Conservation (phyloP, 257 asterid genomes). For the Jaltomata sinuosa region DNA sequence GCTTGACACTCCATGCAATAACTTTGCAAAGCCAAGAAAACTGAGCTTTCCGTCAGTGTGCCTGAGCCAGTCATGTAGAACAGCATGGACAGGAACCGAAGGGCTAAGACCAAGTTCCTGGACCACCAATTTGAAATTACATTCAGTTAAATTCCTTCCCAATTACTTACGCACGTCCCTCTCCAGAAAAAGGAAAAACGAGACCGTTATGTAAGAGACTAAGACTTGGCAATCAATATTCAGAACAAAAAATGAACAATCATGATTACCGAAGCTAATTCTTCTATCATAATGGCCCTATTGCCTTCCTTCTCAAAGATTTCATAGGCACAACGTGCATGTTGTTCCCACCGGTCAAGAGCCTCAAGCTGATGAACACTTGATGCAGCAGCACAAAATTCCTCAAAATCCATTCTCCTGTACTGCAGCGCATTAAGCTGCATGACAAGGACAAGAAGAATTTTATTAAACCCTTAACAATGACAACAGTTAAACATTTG, state of each 20-base stretch:
- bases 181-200: neutral
- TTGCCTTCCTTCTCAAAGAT: constrained; percentile 86
- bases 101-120: constrained; percentile 95
- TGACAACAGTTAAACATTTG: neutral
- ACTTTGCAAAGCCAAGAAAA: constrained; percentile 70
- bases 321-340: constrained; percentile 84
- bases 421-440: constrained; percentile 91
- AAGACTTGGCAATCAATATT: neutral
- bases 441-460: neutral
- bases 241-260: neutral
- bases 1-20: constrained; percentile 71
- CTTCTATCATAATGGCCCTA: constrained; percentile 82
- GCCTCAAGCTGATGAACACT: constrained; percentile 84
- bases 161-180: neutral
- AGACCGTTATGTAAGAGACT: neutral
- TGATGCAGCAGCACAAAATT: constrained; percentile 71
- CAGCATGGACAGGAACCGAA: constrained; percentile 76
- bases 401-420: constrained; percentile 95
- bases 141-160: neutral
- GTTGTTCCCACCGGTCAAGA: constrained; percentile 79
- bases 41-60: constrained; percentile 86
- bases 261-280: constrained; percentile 74
- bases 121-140: neutral
- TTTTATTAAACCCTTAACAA: neutral
- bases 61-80: constrained; percentile 81